Evolutionary conservation across 306 rosid genomes (phyloP), one percentile per base, ranked within the genome.

Genomic region (Ceratonia siliqua): DNA sequence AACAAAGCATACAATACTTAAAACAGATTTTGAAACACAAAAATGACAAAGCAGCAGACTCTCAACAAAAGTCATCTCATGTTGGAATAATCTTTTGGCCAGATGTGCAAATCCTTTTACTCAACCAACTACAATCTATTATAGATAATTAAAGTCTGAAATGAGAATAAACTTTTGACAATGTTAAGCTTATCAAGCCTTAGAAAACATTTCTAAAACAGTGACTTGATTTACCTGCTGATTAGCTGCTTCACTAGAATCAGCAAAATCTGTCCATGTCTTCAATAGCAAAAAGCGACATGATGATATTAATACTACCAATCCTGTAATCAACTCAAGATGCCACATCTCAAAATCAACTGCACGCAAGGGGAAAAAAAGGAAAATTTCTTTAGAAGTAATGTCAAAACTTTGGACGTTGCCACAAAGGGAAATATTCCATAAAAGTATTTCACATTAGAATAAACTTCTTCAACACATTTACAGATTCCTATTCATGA

Each of bases 341-440:
- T 94, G 97, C 96, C 97, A 83, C 82, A 77, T 71, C 88, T 94
- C 97, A 73, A 91, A 94, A 83, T 82, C 89, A 90, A 90, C 96
- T 90, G 93, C 74, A 81, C 55, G 70, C 28, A 64, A 53, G n/a
- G 54, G 66, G 68, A 24, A 52, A 22, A 70, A 71, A 45, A 8
- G 33, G 70, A 66, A 39, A 63, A 18, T 30, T 5, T 25, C 49
- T 58, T 69, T 73, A 36, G 67, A 70, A 67, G 39, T 15, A 57
- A 72, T 25, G 70, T 39, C 54, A 30, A 28, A 46, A 24, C 28
- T 20, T 64, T 53, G 35, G 78, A 56, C 9, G 8, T 15, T 72
- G 49, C 36, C 36, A 24, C 8, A 62, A 52, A 53, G 53, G 74
- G 22, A 24, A 20, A n/a, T 62, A 74, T 43, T 18, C 11, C 63